Evolutionary conservation across 768 basidiomycete genomes (phyloP), one percentile per base, ranked within the genome.

Genomic region (Amanita muscaria): DNA sequence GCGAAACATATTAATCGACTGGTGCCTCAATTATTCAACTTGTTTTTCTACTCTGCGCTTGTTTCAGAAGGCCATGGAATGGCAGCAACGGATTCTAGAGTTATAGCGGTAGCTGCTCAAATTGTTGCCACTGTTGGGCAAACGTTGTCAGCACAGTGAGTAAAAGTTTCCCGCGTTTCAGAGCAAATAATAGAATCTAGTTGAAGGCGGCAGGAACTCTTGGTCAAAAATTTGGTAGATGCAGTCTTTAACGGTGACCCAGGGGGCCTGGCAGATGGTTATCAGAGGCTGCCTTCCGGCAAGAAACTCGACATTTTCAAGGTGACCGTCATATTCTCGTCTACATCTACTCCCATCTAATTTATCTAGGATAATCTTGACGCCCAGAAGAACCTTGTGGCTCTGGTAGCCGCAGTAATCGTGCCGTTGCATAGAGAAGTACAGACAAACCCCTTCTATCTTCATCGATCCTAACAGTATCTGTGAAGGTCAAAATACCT

Each of bases 1-100:
- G 63, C 74, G 0, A 89, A 85, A 61, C 90, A 91, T 55, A 70
- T 83, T 27, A 88, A 96, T 51, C 69, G 70, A 15, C 65, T 98
- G 1, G 72, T 92, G 2, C 79, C 84, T 12, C 66, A 74, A 22
- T 55, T 98, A 3, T 88, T 79, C 54, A 77, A 78, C 40, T 59
- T 94, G 23, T 72, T 74, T 44, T 58, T 73, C 30, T 69, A 65
- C 46, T 67, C 69, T 9, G 70, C 70, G 5, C 51, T 73, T 29
- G 45, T 52, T 5, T 53, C 60, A 19, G 51, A 55, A 9, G 52
- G 56, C 5, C 53, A 54, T 15, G 49, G 42, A n/a, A 52, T 61
- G 45, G 56, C 68, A 29, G 66, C 66, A 5, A 62, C 59, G 1
- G 69, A 78, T 40, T 55, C 57, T 11, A 64, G 85, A 31, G 58